Percentiles rank a stretch among this genome's conserved stretches.
Evolutionary conservation across 805 yeast species (phyloP).

Genomic region (Saccharomyces eubayanus): DNA sequence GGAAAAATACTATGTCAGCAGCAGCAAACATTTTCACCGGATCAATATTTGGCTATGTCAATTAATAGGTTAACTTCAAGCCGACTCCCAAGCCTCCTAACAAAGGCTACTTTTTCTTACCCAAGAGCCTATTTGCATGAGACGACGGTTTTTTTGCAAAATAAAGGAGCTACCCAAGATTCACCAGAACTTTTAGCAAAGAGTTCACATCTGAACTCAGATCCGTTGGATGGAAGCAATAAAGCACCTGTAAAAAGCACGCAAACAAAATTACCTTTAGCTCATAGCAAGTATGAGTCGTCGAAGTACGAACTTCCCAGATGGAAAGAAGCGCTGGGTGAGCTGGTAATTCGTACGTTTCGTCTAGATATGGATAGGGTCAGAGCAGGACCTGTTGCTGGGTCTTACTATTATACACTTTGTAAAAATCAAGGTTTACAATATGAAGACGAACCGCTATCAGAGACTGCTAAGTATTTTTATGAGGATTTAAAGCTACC

Average conservation of each 20-base stretch:
- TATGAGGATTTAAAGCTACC: constrained; percentile 79
- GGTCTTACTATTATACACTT: constrained; percentile 75
- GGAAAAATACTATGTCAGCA: neutral
- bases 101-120: neutral
- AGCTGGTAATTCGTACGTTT: constrained; percentile 49
- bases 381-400: constrained; percentile 92
- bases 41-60: neutral
- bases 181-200: constrained; percentile 24
- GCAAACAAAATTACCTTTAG: constrained; percentile 22
- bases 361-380: constrained; percentile 84
- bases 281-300: constrained; percentile 35
- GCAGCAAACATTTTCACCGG: neutral
- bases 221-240: constrained; percentile 18
- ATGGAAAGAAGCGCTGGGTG: constrained; percentile 55
- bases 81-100: neutral
- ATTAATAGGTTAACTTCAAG: neutral
- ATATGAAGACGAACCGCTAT: constrained; percentile 62
- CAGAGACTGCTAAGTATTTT: constrained; percentile 72
- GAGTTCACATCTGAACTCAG: constrained; percentile 16
- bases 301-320: constrained; percentile 36
- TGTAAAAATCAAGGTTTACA: constrained; percentile 80
- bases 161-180: constrained; percentile 3
- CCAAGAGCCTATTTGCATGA: neutral
- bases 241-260: constrained; percentile 26
- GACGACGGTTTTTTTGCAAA: neutral